A percentile compares a stretch with the other conserved stretches of the same genome.
Evolutionary conservation across 352 stramenopile species (phyloP).

Genomic region (Phytophthora melonis): DNA sequence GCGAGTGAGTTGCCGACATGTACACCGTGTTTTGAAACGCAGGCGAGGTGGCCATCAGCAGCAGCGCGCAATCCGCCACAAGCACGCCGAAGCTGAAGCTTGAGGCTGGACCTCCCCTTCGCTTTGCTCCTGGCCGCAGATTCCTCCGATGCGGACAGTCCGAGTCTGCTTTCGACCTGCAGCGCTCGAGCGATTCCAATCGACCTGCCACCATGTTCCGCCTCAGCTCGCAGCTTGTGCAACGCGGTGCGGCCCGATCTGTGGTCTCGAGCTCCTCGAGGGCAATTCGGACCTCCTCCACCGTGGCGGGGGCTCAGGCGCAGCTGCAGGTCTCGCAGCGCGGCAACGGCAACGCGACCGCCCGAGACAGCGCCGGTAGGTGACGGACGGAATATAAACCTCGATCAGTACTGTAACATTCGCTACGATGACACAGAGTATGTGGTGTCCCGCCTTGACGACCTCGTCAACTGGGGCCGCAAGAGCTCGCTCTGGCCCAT

Average conservation of each 20-base stretch:
- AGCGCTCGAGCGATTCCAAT: neutral
- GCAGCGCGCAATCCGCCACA: constrained; percentile 8
- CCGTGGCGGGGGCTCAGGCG: constrained; percentile 4
- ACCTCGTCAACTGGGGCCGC: constrained; percentile 98
- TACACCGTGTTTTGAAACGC: constrained; percentile 24
- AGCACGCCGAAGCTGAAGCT: neutral
- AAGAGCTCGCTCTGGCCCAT: constrained; percentile 97
- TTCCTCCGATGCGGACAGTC: constrained; percentile 26
- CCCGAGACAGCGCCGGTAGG: constrained; percentile 80
- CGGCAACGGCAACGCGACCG: constrained; percentile 55
- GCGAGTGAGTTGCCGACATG: constrained; percentile 5
- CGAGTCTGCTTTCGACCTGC: constrained; percentile 7
- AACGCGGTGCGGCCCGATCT: neutral
- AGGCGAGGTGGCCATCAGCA: constrained; percentile 23
- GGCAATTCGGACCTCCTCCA: constrained; percentile 20
- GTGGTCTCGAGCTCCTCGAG: constrained; percentile 12
- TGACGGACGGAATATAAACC: neutral
- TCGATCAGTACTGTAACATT: neutral
- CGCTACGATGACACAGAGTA: constrained; percentile 83
- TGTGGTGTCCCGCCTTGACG: constrained; percentile 96
- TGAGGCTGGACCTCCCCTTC: constrained; percentile 9
- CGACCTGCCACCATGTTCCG: constrained; percentile 21
- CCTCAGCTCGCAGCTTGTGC: constrained; percentile 23
- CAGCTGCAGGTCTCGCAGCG: constrained; percentile 41
- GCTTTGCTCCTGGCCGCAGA: constrained; percentile 16